These are phyloP conservation scores for Camptophora hylomeconis DNA, from an alignment of 2,329 filamentous ascomycete species.

Conservation along the genomic window DNA sequence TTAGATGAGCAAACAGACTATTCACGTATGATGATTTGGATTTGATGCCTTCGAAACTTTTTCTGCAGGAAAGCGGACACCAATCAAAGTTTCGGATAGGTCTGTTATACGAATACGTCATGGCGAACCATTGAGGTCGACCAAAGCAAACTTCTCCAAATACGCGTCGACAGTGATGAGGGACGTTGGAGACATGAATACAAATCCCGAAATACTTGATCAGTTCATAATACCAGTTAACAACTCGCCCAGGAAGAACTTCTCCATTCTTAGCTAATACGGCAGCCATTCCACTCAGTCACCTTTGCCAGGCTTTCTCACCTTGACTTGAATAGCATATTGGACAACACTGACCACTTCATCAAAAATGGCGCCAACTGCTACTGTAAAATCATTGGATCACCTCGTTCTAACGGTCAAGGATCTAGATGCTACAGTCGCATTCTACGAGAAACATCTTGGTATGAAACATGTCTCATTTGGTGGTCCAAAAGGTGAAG, in stretches of 20 bases:
- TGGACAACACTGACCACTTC: not conserved
- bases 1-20: not conserved
- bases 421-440: constrained; percentile 35
- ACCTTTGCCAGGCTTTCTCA: not conserved
- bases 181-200: not conserved
- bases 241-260: not conserved
- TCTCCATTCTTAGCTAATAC: not conserved
- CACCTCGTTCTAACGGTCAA: constrained; percentile 48
- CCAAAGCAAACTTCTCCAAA: not conserved
- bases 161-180: not conserved
- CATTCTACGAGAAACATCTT: constrained; percentile 43
- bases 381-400: constrained; percentile 37
- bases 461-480: constrained; percentile 46
- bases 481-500: constrained; percentile 22
- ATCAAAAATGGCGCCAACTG: constrained; percentile 4
- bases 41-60: not conserved
- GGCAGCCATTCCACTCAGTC: not conserved
- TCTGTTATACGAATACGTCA: too few relatives aligned
- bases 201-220: not conserved
- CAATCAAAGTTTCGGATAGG: not conserved
- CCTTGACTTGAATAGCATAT: not conserved
- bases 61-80: not conserved
- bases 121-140: too few relatives aligned
- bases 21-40: not conserved
- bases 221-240: not conserved